Base-by-base conservation (phyloP, 371 early-diverging fungal species). In the Blakeslea trispora region DNA sequence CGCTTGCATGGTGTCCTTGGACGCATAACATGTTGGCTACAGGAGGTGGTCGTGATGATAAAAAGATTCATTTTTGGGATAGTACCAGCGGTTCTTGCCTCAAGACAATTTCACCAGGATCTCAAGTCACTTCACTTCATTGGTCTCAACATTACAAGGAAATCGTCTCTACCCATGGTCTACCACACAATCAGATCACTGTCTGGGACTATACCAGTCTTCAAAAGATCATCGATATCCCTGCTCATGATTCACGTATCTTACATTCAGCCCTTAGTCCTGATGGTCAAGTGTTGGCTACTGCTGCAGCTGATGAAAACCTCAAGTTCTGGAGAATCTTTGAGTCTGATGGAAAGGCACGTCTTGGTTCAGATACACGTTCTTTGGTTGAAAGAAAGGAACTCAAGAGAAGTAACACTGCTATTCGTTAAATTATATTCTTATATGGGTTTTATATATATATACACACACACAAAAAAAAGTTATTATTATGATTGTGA, bases 1-100 rank as follows among this genome's bases (percentile, higher is more conserved):
- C 99, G 0, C 60, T 99, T 23, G 95, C 95, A 4, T 99, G 99
- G 99, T 96, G 98, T 68, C 99, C 99, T n/a, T 98, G 96, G 97
- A 91, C 90, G 56, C 79, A 74, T 18, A 89, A 90, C 53, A 61
- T 95, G 23, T 81, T 99, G 19, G 99, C 98, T 2, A 90, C 96
- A 0, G 99, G 99, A 37, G 99, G 99, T 48, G 99, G 99, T 24
- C 81, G 93, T 5, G 75, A 86, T 60, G 99, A 99, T 64, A 87
- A 89, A 45, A 86, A 86, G 18, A 94, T 99, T 41, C 90, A 91
- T 67, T 92, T 98, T 53, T 99, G 99, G 99, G 95, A 99, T 73
- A 82, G 91, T 5, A 81, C 85, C 1, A 90, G 88, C 0, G 87
- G 84, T 1, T 77, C 84, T 0, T 77, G 82, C 19, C 63, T 88